Percentiles rank a stretch among this genome's conserved stretches.
Evolutionary conservation across 208 protist species (phyloP).

Genomic region (Tritrichomonas foetus): DNA sequence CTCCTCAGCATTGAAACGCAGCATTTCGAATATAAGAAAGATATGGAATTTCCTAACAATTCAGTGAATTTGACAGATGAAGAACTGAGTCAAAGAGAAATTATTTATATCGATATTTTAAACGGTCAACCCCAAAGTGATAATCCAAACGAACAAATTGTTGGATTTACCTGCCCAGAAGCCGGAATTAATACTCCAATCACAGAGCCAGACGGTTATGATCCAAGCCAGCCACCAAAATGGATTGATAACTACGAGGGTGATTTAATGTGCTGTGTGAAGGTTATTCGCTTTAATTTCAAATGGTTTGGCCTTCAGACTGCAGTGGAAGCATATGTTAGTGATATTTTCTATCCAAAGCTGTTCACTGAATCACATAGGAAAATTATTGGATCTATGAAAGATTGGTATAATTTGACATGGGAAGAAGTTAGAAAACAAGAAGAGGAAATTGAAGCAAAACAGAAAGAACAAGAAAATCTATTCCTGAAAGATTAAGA

Average conservation of each 20-base stretch:
- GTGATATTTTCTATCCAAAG: not conserved
- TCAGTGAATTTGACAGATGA: not conserved
- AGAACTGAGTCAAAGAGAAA: not conserved
- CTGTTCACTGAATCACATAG: not conserved
- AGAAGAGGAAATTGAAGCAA: not conserved
- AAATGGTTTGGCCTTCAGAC: not conserved
- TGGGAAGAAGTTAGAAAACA: not conserved
- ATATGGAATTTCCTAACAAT: not conserved
- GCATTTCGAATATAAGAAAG: not conserved
- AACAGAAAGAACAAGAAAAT: no score
- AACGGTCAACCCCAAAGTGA: not conserved
- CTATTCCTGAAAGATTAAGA: no score
- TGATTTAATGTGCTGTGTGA: not conserved
- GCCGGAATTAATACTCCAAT: not conserved
- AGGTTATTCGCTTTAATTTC: not conserved
- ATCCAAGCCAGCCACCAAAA: not conserved
- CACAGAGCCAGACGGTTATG: not conserved
- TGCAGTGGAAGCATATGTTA: not conserved
- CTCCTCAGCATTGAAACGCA: not conserved
- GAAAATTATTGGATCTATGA: not conserved
- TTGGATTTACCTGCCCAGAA: not conserved
- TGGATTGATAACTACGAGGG: not conserved
- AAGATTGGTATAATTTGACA: not conserved
- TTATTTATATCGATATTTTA: not conserved
- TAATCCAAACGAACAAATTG: not conserved